Percentiles rank a stretch among this genome's conserved stretches.
Conservation (phyloP, 495 filamentous ascomycete species). For the Hypoxylon fragiforme region DNA sequence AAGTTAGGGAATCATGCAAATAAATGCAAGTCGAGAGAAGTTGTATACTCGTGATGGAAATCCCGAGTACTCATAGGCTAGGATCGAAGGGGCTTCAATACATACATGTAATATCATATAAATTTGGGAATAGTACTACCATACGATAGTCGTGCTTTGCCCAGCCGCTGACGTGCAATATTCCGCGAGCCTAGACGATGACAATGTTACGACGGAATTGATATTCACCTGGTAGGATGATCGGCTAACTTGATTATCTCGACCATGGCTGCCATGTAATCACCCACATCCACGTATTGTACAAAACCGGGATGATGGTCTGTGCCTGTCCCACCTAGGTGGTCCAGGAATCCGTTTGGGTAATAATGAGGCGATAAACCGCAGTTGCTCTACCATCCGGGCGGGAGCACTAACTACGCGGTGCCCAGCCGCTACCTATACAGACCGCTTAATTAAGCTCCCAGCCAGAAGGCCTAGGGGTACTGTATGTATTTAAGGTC, state of each 20-base stretch:
- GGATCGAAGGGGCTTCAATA: constrained; percentile 4
- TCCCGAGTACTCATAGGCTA: constrained; percentile 4
- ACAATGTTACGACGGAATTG: constrained; percentile 16
- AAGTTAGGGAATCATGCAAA: background rate
- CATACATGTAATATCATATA: no score
- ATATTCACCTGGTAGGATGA: constrained; percentile 20
- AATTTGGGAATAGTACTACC: constrained; percentile 8
- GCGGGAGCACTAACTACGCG: constrained; percentile 28
- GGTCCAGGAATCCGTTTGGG: constrained; percentile 16
- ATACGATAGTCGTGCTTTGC: constrained; percentile 12
- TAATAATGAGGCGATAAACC: constrained; percentile 12
- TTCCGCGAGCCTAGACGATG: constrained; percentile 16
- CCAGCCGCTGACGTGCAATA: constrained; percentile 17
- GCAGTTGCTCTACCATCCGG: constrained; percentile 25
- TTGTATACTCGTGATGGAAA: background rate
- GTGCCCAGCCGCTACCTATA: constrained; percentile 18
- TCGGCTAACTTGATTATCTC: background rate
- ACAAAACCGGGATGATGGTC: constrained; percentile 18
- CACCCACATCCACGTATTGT: background rate
- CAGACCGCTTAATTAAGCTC: constrained; percentile 15
- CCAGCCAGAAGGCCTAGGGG: background rate
- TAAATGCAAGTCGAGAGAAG: constrained; percentile 4
- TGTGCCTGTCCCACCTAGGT: constrained; percentile 25
- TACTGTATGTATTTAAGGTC: constrained; percentile 5
- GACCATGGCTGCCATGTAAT: background rate